Base-by-base conservation (phyloP, 257 asterid species). In the Echites panduratus region DNA sequence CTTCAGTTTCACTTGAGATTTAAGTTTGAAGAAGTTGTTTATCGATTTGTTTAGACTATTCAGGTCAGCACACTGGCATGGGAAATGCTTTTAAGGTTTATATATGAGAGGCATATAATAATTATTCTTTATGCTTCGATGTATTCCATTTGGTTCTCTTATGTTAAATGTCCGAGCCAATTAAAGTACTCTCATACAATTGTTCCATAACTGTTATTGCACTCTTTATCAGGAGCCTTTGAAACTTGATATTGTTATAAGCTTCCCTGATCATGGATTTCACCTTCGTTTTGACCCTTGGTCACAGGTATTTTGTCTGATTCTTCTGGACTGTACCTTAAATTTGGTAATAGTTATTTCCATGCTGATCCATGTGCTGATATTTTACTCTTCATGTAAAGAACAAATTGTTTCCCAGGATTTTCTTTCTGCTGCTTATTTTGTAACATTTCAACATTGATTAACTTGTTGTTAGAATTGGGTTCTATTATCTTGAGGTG, bases 261-360 rank as follows among this genome's bases (percentile, higher is more conserved):
- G 93, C 87, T 91, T 91, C 80, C 96, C 97, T 4, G 95, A 91
- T 74, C 93, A 91, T 81, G 97, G 97, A 7, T 91, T 91, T 76
- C 97, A 91, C 83, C 87, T 91, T 13, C 86, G 97, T 69, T 91
- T 91, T 75, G 93, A 91, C 79, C 96, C 97, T 70, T 88, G 95
- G 93, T 87, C 97, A 49, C 96, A 91, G 97, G 97, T 91, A 84
- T 40, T 77, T 66, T 67, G 27, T 65, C 14, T 77, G 38, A 57
- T 70, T 71, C 76, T 53, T 73, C 73, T 70, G 56, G 48, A 58
- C 19, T 64, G 10, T 62, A 24, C 24, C 16, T 54, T 74, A 10
- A 52, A 26, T 41, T 49, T 63, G 66, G 45, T 27, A 44, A n/a
- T 48, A 19, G 29, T 0, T 54, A 20, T 41, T 59, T 49, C 32